Percentiles rank a stretch among this genome's conserved stretches.
These are phyloP conservation scores for Nitzschia sp. DNA, from an alignment of 108 stramenopile genomes.

Conservation along the genomic window DNA sequence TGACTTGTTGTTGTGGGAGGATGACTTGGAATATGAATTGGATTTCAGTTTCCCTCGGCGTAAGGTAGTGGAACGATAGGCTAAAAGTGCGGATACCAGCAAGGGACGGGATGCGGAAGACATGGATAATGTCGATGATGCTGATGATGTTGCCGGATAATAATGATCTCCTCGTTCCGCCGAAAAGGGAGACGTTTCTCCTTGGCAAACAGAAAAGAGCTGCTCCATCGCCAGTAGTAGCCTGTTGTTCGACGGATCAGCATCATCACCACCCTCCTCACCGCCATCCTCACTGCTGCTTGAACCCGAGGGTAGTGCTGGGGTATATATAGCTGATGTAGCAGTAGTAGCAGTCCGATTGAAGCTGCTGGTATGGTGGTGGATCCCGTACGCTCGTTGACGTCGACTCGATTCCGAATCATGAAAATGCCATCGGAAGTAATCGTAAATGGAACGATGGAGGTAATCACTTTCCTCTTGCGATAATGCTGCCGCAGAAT, in stretches of 20 bases:
- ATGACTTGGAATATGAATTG: no score
- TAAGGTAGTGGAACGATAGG: not conserved
- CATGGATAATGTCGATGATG: not conserved
- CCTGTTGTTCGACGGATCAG: no score
- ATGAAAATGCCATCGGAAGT: not conserved
- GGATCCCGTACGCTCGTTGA: no score
- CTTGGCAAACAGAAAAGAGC: not conserved
- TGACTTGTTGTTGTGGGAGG: no score
- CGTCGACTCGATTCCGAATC: no score
- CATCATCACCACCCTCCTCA: no score
- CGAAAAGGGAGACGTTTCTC: not conserved
- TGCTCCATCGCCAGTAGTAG: not conserved
- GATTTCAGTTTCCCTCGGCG: no score
- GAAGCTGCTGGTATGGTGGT: no score
- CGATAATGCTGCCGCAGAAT: not conserved
- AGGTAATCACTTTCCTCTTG: not conserved
- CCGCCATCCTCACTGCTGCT: no score
- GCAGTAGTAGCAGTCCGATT: no score
- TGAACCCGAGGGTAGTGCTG: no score
- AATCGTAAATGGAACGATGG: not conserved
- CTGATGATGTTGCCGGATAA: not conserved
- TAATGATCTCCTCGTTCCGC: not conserved
- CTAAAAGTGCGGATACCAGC: not conserved
- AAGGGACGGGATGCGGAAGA: not conserved
- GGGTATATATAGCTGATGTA: no score